phyloP scores from a whole-genome alignment of 495 filamentous ascomycete species.

The Cladorrhinum samala region DNA sequence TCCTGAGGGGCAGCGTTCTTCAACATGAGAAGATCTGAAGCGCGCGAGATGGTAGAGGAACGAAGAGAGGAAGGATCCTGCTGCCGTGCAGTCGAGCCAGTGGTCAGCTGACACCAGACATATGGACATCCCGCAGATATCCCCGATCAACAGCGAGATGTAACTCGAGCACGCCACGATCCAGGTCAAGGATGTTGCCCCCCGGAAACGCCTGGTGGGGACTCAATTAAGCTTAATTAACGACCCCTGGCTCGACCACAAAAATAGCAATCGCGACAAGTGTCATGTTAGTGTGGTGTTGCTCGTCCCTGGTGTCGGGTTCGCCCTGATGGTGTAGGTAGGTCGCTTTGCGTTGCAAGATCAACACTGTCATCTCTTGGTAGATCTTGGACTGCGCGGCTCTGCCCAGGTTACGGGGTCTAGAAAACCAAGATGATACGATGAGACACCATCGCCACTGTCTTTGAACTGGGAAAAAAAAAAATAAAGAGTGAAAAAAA shows the following conservation, averaged over 20 bases:
- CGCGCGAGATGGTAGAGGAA: too few relatives aligned
- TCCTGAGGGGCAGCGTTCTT: too few relatives aligned
- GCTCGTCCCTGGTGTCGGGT: background rate
- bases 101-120: slow-evolving; percentile 17
- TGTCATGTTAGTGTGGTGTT: slow-evolving; percentile 3
- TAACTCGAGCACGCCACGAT: slow-evolving; percentile 7
- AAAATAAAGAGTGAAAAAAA: too few relatives aligned
- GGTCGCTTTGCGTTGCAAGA: background rate
- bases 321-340: background rate
- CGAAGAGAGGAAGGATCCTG: background rate
- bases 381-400: background rate
- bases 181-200: slow-evolving; percentile 15
- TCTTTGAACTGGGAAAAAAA: too few relatives aligned
- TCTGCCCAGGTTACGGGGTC: slow-evolving; percentile 10
- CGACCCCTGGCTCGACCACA: slow-evolving; percentile 20
- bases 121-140: slow-evolving; percentile 9
- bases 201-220: slow-evolving; percentile 11
- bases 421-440: background rate
- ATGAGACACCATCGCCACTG: too few relatives aligned
- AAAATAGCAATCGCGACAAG: slow-evolving; percentile 33
- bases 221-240: slow-evolving; percentile 41
- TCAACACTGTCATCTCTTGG: background rate
- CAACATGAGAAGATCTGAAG: too few relatives aligned
- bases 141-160: slow-evolving; percentile 12
- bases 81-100: background rate